A percentile compares a stretch with the other conserved stretches of the same genome.
phyloP scores from a whole-genome alignment of 805 yeast genomes.

The Sugiyamaella lignohabitans region DNA sequence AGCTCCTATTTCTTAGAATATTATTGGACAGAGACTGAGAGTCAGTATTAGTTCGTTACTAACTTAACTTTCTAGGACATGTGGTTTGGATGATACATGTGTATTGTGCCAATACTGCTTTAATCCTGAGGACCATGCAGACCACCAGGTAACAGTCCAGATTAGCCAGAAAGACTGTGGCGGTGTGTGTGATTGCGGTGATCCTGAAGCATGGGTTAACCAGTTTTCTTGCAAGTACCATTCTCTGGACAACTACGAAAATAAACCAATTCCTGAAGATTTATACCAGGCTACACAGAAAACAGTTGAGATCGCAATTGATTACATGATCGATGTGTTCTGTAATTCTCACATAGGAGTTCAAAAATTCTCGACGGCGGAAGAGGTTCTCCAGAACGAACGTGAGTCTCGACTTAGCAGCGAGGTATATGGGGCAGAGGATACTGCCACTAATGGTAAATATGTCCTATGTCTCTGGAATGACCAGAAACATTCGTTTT shows the following conservation, averaged over 20 bases:
- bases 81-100: constrained; percentile 74
- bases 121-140: constrained; percentile 59
- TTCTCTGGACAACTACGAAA: constrained; percentile 26
- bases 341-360: constrained; percentile 22
- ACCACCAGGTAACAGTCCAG: constrained; percentile 61
- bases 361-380: constrained; percentile 23
- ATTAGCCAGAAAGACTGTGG: constrained; percentile 57
- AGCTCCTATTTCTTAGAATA: too few species aligned
- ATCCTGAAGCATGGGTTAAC: constrained; percentile 71
- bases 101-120: constrained; percentile 76
- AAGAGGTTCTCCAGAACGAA: constrained; percentile 27
- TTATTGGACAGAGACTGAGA: too few species aligned
- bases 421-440: constrained; percentile 40
- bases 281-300: constrained; percentile 33
- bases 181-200: constrained; percentile 88
- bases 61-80: constrained; percentile 43
- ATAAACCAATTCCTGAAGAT: constrained; percentile 38
- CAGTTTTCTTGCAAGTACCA: constrained; percentile 45
- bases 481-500: constrained; percentile 68
- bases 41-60: too few species aligned
- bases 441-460: constrained; percentile 38
- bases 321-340: constrained; percentile 30
- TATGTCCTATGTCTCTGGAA: constrained; percentile 63
- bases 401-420: constrained; percentile 36
- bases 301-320: constrained; percentile 25